phyloP scores from a whole-genome alignment of 768 basidiomycete species.

The Kwoniella sp. region DNA sequence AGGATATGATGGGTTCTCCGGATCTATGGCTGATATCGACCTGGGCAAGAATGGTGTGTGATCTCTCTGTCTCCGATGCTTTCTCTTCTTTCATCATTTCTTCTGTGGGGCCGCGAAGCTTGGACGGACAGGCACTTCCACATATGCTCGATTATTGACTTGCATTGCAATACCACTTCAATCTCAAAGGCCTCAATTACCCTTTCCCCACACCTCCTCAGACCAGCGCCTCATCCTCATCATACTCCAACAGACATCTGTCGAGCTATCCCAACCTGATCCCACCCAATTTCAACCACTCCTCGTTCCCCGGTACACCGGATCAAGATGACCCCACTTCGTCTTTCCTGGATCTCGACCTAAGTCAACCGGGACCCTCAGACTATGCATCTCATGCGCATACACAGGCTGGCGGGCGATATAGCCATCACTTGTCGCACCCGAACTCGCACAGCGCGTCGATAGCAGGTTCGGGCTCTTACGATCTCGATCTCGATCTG shows the following conservation, averaged over 20 bases:
- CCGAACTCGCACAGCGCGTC: background rate
- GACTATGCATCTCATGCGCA: slow-evolving; percentile 12
- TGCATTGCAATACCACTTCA: background rate
- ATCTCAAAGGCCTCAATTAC: slow-evolving; percentile 20
- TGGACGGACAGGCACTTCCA: background rate
- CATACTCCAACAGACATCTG: slow-evolving; percentile 12
- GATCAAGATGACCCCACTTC: slow-evolving; percentile 24
- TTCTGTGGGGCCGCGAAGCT: too few relatives aligned
- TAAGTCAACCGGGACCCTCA: slow-evolving; percentile 33
- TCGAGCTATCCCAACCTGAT: slow-evolving; percentile 14
- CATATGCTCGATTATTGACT: too few relatives aligned
- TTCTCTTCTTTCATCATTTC: background rate
- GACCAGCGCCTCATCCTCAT: slow-evolving; percentile 19
- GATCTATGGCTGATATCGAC: slow-evolving; percentile 6
- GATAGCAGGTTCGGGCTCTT: slow-evolving; percentile 4
- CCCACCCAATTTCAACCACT: slow-evolving; percentile 15
- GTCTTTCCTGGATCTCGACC: slow-evolving; percentile 25
- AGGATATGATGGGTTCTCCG: slow-evolving; percentile 11
- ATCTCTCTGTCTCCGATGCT: background rate
- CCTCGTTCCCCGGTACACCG: slow-evolving; percentile 18
- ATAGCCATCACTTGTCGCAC: slow-evolving; percentile 4
- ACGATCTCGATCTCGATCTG: slow-evolving; percentile 23
- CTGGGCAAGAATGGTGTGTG: background rate
- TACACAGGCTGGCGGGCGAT: background rate
- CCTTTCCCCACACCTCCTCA: slow-evolving; percentile 29